Evolutionary conservation across 1,284 basidiomycete species (phyloP).

Genomic region (Apiotrichum sp.): DNA sequence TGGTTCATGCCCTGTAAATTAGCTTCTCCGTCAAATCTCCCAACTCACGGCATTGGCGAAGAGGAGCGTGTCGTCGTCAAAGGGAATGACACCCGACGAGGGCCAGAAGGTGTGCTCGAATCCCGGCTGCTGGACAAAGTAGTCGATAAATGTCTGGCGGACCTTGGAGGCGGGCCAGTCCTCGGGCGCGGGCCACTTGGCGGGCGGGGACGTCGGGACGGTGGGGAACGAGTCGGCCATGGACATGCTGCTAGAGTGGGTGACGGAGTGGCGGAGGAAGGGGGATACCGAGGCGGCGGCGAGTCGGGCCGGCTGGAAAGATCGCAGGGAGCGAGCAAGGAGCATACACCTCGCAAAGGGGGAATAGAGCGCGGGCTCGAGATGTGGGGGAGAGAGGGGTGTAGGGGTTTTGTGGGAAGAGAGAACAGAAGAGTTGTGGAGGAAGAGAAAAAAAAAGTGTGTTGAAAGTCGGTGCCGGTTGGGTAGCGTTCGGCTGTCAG

Average conservation of each 20-base stretch:
- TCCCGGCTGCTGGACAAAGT: conserved; percentile 60
- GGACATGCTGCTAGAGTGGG: conserved; percentile 21
- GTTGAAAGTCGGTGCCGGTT: too few species aligned
- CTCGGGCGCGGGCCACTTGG: conserved; percentile 42
- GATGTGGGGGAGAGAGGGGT: not conserved
- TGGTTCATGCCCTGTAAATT: conserved; percentile 75
- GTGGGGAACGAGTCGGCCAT: conserved; percentile 26
- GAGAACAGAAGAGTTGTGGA: not conserved
- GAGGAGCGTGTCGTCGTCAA: conserved; percentile 92
- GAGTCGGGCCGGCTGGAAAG: conserved; percentile 3
- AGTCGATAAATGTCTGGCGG: conserved; percentile 68
- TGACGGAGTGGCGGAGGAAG: not conserved
- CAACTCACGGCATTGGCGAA: conserved; percentile 80
- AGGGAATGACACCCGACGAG: conserved; percentile 91
- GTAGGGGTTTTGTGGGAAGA: not conserved
- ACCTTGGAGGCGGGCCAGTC: conserved; percentile 66
- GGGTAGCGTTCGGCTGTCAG: too few species aligned
- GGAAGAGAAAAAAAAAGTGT: too few species aligned
- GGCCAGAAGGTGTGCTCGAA: conserved; percentile 80
- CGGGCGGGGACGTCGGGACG: conserved; percentile 37
- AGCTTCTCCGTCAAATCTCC: not conserved
- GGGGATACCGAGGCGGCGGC: not conserved
- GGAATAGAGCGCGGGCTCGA: not conserved
- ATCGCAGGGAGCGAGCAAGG: conserved; percentile 13
- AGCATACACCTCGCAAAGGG: conserved; percentile 15